Percentiles rank a stretch among this genome's conserved stretches.
Conservation (phyloP, 495 filamentous ascomycete species). For the Aspergillus homomorphus region DNA sequence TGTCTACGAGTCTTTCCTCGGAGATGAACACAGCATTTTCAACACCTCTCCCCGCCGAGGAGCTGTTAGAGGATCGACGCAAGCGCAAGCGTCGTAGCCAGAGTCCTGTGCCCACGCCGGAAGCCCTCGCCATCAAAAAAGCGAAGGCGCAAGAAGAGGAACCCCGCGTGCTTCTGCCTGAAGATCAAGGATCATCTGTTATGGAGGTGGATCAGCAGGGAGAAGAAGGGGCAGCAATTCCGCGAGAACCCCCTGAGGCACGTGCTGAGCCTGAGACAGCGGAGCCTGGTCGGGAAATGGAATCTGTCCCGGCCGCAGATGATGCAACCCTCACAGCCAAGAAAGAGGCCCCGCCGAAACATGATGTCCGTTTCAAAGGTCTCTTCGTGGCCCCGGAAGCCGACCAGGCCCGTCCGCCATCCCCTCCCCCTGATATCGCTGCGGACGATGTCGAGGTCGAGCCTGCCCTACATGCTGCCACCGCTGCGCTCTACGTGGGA, state of each 20-base stretch:
- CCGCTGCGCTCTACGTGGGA: slow-evolving; percentile 82
- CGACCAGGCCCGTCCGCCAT: slow-evolving; percentile 20
- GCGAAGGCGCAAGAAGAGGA: slow-evolving; percentile 34
- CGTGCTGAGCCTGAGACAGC: neutral
- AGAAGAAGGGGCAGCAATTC: neutral
- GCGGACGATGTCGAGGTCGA: slow-evolving; percentile 50
- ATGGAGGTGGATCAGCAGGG: slow-evolving; percentile 16
- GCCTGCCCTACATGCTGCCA: slow-evolving; percentile 79
- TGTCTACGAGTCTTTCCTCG: slow-evolving; percentile 19
- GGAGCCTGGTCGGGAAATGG: slow-evolving; percentile 3
- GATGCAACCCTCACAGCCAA: slow-evolving; percentile 10
- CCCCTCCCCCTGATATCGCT: slow-evolving; percentile 23
- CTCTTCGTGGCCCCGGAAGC: slow-evolving; percentile 42
- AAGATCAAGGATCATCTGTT: slow-evolving; percentile 17
- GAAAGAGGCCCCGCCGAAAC: slow-evolving; percentile 24
- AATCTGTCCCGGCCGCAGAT: neutral
- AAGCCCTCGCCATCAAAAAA: slow-evolving; percentile 44
- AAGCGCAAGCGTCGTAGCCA: slow-evolving; percentile 74
- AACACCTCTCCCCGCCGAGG: slow-evolving; percentile 35
- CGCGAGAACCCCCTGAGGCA: slow-evolving; percentile 13
- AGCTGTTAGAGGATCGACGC: slow-evolving; percentile 54
- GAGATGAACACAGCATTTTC: slow-evolving; percentile 32
- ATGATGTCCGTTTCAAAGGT: slow-evolving; percentile 52
- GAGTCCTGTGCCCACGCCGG: slow-evolving; percentile 58
- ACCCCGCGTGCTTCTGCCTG: slow-evolving; percentile 29